phyloP scores from a whole-genome alignment of 164 flowering plant species.

The Warburgia ugandensis region DNA sequence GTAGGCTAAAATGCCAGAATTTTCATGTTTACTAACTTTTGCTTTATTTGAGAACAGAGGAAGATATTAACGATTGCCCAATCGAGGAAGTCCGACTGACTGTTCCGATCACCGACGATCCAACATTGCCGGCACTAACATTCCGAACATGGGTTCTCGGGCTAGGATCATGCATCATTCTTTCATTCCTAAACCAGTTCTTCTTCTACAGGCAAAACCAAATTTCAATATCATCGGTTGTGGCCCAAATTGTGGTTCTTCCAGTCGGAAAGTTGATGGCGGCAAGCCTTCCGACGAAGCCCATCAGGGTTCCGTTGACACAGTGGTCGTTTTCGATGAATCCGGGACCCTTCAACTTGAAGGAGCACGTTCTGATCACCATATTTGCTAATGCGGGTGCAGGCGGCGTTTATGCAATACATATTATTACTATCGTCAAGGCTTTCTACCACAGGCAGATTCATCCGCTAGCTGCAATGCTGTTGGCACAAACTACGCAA shows the following conservation, averaged over 20 bases:
- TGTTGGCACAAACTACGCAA: conserved; percentile 76
- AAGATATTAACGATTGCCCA: no score
- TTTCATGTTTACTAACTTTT: no score
- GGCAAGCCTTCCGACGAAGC: conserved; percentile 29
- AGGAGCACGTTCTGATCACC: conserved; percentile 90
- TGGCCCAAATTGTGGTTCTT: conserved; percentile 86
- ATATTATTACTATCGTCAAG: conserved; percentile 69
- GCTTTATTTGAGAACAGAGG: no score
- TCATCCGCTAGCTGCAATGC: conserved; percentile 55
- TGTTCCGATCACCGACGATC: conserved; percentile 69
- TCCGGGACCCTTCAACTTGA: conserved; percentile 89
- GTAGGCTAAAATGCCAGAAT: no score
- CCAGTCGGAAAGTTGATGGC: conserved; percentile 89
- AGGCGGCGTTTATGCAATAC: conserved; percentile 77
- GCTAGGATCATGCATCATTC: conserved; percentile 44
- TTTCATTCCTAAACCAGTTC: conserved; percentile 91
- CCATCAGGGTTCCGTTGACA: conserved; percentile 45
- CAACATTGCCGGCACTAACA: conserved; percentile 61
- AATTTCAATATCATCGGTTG: conserved; percentile 56
- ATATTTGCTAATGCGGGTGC: conserved; percentile 94
- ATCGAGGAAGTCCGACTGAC: conserved; percentile 70
- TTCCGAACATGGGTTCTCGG: conserved; percentile 89
- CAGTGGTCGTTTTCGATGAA: conserved; percentile 66
- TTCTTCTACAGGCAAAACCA: conserved; percentile 86
- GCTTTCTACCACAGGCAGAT: conserved; percentile 50